Evolutionary conservation across 352 stramenopile genomes (phyloP).

Genomic region (Pythium utonaiense): DNA sequence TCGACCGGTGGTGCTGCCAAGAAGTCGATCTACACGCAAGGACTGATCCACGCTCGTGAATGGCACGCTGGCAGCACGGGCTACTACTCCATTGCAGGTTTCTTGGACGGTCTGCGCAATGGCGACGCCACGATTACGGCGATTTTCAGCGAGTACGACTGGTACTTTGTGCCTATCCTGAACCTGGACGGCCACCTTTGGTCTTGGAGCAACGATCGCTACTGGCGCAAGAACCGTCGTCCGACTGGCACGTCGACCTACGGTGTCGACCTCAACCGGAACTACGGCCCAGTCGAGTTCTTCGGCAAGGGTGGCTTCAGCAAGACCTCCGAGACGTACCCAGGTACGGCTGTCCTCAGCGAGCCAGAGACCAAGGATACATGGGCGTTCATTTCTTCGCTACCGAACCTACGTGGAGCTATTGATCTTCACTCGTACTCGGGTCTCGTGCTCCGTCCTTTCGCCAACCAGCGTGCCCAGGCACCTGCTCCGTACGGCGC

Average conservation of each 20-base stretch:
- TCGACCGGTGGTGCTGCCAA: conserved; percentile 9
- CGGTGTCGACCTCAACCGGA: conserved; percentile 33
- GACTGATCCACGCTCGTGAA: conserved; percentile 26
- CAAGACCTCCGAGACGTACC: conserved; percentile 18
- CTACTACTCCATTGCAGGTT: conserved; percentile 19
- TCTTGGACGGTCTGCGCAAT: conserved; percentile 19
- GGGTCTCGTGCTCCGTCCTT: conserved; percentile 19
- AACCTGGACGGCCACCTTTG: conserved; percentile 26
- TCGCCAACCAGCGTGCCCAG: conserved; percentile 6
- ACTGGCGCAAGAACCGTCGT: conserved; percentile 31
- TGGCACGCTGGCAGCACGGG: conserved; percentile 22
- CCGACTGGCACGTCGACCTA: conserved; percentile 1
- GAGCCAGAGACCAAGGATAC: conserved; percentile 24
- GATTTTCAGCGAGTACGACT: conserved; percentile 23
- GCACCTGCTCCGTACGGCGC: conserved; percentile 16
- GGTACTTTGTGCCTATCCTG: conserved; percentile 29
- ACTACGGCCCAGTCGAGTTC: conserved; percentile 15
- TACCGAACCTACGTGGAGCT: conserved; percentile 7
- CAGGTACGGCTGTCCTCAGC: conserved; percentile 19
- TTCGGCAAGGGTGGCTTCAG: conserved; percentile 11
- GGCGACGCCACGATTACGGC: conserved; percentile 14
- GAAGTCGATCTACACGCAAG: conserved; percentile 21
- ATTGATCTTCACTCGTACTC: conserved; percentile 30
- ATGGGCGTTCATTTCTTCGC: conserved; percentile 20
- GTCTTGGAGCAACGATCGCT: conserved; percentile 12